These are phyloP conservation scores for Phaeosphaeria sp. DNA, from an alignment of 2,329 filamentous ascomycete species.

Conservation along the genomic window DNA sequence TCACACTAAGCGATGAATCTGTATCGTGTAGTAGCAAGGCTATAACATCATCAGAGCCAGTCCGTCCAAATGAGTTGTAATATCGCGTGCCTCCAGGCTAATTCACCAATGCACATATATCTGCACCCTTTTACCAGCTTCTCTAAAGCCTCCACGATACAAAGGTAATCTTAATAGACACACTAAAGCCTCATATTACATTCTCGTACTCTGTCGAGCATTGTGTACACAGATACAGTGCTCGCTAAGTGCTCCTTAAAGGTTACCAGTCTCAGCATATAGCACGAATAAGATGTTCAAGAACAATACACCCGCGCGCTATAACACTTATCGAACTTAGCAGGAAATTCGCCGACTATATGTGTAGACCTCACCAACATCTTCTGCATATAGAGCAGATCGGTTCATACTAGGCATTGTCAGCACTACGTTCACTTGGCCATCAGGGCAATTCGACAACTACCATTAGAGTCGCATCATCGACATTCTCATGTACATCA, in stretches of 20 bases:
- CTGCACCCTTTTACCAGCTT: background rate
- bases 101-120: background rate
- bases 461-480: background rate
- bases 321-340: background rate
- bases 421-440: background rate
- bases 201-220: background rate
- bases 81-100: background rate
- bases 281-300: background rate
- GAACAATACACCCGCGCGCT: background rate
- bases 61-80: background rate
- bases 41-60: background rate
- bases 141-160: background rate
- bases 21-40: background rate
- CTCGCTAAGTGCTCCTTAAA: background rate
- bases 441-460: background rate
- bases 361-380: background rate
- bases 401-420: background rate
- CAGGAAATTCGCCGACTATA: background rate
- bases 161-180: background rate
- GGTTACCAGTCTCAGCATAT: background rate
- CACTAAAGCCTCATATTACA: background rate
- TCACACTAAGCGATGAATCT: background rate
- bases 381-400: background rate
- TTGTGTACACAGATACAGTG: background rate
- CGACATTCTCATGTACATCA: background rate